These are phyloP conservation scores for Arachnomyces sp. DNA, from an alignment of 2,329 filamentous ascomycete species.

Conservation along the genomic window DNA sequence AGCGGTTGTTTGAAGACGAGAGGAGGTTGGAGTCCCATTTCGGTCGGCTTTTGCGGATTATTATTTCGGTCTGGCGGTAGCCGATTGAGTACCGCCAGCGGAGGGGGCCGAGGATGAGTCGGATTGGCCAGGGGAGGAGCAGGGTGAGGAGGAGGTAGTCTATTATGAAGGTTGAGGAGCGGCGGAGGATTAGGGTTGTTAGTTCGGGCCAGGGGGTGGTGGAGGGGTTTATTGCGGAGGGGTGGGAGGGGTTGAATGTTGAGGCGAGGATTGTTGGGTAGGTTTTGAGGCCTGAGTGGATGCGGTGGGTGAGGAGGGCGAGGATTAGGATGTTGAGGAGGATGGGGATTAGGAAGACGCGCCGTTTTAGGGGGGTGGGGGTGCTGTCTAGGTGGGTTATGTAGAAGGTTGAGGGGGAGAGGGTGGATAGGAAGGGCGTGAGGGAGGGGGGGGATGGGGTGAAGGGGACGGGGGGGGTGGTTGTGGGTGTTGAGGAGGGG, in stretches of 20 bases:
- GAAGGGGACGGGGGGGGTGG: conserved; percentile 56
- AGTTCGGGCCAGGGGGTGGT: conserved; percentile 51
- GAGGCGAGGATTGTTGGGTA: conserved; percentile 62
- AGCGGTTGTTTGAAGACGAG: conserved; percentile 34
- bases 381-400: conserved; percentile 73
- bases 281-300: conserved; percentile 59
- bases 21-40: conserved; percentile 54
- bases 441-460: conserved; percentile 55
- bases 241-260: conserved; percentile 57
- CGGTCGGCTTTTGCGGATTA: conserved; percentile 63
- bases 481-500: conserved; percentile 24
- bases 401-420: conserved; percentile 63
- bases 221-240: conserved; percentile 55
- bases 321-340: conserved; percentile 64
- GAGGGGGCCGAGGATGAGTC: conserved; percentile 62
- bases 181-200: conserved; percentile 47
- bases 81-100: conserved; percentile 67
- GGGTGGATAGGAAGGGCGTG: conserved; percentile 55
- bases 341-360: conserved; percentile 73
- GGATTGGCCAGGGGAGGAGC: conserved; percentile 64
- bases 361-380: conserved; percentile 62
- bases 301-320: conserved; percentile 57
- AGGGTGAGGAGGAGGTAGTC: conserved; percentile 64
- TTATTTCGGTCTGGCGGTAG: conserved; percentile 70
- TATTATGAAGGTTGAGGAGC: conserved; percentile 59